Evolutionary conservation across 2,329 filamentous ascomycete species (phyloP).

Genomic region (Aspergillus awamori): DNA sequence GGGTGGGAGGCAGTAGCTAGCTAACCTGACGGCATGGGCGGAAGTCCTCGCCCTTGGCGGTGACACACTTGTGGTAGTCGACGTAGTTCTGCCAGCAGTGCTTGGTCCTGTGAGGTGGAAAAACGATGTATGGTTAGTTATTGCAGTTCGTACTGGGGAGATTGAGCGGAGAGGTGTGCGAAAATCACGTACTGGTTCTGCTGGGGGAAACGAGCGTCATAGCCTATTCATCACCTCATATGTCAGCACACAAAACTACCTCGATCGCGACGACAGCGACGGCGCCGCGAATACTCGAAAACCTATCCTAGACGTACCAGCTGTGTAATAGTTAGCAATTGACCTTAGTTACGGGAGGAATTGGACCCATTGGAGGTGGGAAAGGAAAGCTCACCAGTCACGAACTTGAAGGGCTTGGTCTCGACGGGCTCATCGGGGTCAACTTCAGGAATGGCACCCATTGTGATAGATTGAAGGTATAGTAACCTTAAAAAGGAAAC

Average conservation of each 20-base stretch:
- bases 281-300: slow-evolving; percentile 17
- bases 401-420: slow-evolving; percentile 99
- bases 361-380: slow-evolving; percentile 22
- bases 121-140: neutral
- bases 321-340: slow-evolving; percentile 50
- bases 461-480: slow-evolving; percentile 58
- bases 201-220: slow-evolving; percentile 99
- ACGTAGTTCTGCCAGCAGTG: slow-evolving; percentile 99
- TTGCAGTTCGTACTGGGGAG: neutral
- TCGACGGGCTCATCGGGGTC: slow-evolving; percentile 76
- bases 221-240: slow-evolving; percentile 63
- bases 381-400: slow-evolving; percentile 74
- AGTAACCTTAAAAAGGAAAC: slow-evolving; percentile 18
- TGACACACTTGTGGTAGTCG: slow-evolving; percentile 99
- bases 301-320: slow-evolving; percentile 48
- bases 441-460: slow-evolving; percentile 71
- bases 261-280: slow-evolving; percentile 12
- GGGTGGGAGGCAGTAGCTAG: neutral
- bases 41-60: slow-evolving; percentile 98
- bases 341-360: slow-evolving; percentile 31
- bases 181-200: slow-evolving; percentile 64
- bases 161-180: neutral
- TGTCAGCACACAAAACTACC: slow-evolving; percentile 29
- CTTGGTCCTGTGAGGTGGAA: slow-evolving; percentile 65
- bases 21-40: slow-evolving; percentile 91